Evolutionary conservation across 148 eudicot species (phyloP), one percentile per base, ranked within the genome.

Genomic region (Rhododendron henanense): DNA sequence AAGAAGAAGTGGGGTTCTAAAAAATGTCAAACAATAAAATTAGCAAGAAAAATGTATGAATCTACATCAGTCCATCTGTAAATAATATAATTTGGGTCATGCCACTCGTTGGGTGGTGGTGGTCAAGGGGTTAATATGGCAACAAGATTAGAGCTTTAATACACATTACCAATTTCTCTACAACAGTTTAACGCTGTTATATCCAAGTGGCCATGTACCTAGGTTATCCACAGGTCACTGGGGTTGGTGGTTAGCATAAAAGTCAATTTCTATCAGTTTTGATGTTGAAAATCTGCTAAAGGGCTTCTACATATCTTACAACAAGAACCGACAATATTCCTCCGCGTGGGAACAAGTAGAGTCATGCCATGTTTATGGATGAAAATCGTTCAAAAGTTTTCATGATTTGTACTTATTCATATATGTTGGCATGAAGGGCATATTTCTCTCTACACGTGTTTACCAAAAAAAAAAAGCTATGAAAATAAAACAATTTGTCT

Each of bases 331-430:
- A 65, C 1, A 10, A 65, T n/a, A n/a, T 65, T 65, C 4, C 4
- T 3, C 1, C 0, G 33, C 1, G 9, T 65, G 31, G 33, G 13
- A 65, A 65, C 33, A 10, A n/a, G 33, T 67, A 25, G 73, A 67
- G 33, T 67, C 33, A 25, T 67, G 73, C 35, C 33, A 25, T 25
- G 73, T 10, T 67, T 25, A 25, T n/a, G 73, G 73, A 67, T n/a
- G 33, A 10, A 67, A n/a, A 67, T 4, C 10, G 11, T 23, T 10
- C 31, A 14, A 51, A 15, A 8, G 2, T 80, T 53, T 51, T 51
- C 65, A 53, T 80, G 83, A 80, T 80, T 80, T 80, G 65, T 2
- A 13, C 33, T 80, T 59, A 65, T 28, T 80, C 65, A 13, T 77
- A 48, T 13, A 11, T 9, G 25, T 79, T 48, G 82, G 31, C 48